Percentiles rank a stretch among this genome's conserved stretches.
Conservation (phyloP, 2,329 filamentous ascomycete genomes). For the Chaetomium sp. region DNA sequence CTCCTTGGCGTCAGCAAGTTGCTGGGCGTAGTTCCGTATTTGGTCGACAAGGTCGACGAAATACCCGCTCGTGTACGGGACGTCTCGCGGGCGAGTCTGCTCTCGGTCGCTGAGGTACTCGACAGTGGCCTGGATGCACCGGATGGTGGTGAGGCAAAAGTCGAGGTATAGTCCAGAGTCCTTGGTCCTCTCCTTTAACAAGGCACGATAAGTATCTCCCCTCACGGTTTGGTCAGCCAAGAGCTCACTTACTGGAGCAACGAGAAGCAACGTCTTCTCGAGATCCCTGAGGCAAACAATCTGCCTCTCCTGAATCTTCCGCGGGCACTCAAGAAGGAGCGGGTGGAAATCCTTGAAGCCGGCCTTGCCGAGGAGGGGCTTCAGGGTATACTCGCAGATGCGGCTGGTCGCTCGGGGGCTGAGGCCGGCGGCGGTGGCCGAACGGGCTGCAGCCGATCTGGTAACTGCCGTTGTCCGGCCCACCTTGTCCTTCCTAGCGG, state of each 20-base stretch:
- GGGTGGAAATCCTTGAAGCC: slow-evolving; percentile 78
- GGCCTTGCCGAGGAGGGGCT: slow-evolving; percentile 73
- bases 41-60: slow-evolving; percentile 96
- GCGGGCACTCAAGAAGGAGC: slow-evolving; percentile 75
- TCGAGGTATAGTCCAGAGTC: slow-evolving; percentile 71
- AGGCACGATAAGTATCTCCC: slow-evolving; percentile 69
- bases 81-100: slow-evolving; percentile 79
- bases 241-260: slow-evolving; percentile 85
- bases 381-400: slow-evolving; percentile 77
- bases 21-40: slow-evolving; percentile 84
- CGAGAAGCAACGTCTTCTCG: slow-evolving; percentile 88
- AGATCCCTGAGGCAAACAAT: slow-evolving; percentile 91
- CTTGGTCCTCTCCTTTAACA: slow-evolving; percentile 77
- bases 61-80: slow-evolving; percentile 93
- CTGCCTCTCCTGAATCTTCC: slow-evolving; percentile 78
- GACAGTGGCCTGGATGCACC: slow-evolving; percentile 86
- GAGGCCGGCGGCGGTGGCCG: slow-evolving; percentile 57
- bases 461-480: slow-evolving; percentile 60
- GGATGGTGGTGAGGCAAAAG: slow-evolving; percentile 89
- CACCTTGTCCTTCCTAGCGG: slow-evolving; percentile 46
- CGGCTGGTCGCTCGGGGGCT: slow-evolving; percentile 71
- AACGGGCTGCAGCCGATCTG: slow-evolving; percentile 56
- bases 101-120: slow-evolving; percentile 84
- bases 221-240: slow-evolving; percentile 56
- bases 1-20: slow-evolving; percentile 75